Evolutionary conservation across 2,329 filamentous ascomycete species (phyloP).

Genomic region (Curvularia sp.): DNA sequence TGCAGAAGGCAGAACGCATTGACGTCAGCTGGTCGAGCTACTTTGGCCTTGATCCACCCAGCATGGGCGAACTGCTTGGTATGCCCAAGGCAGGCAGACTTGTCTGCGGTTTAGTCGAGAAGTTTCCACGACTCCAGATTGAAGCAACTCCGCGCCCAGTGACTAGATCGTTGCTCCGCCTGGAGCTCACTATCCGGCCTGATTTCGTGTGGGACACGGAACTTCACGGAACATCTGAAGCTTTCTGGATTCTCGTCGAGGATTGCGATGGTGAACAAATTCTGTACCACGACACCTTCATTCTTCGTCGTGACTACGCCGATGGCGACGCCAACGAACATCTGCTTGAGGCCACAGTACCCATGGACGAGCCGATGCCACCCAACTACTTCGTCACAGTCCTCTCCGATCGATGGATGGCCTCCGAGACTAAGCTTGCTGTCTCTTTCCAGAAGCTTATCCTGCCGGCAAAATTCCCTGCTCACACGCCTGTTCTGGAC

Average conservation of each 20-base stretch:
- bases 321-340: constrained; percentile 88
- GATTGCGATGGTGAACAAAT: constrained; percentile 98
- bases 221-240: constrained; percentile 85
- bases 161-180: constrained; percentile 88
- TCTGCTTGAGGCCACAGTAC: constrained; percentile 92
- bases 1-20: constrained; percentile 92
- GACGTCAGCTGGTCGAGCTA: constrained; percentile 93
- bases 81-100: constrained; percentile 86
- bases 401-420: constrained; percentile 97
- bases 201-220: constrained; percentile 96
- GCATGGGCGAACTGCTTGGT: constrained; percentile 92
- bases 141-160: constrained; percentile 94
- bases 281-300: constrained; percentile 91
- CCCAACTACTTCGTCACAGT: constrained; percentile 98
- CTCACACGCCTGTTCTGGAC: constrained; percentile 90
- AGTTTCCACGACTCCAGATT: constrained; percentile 91
- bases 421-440: constrained; percentile 90
- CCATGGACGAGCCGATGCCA: constrained; percentile 96
- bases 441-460: constrained; percentile 96
- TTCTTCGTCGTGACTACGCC: constrained; percentile 89
- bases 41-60: constrained; percentile 93
- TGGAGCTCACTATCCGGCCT: constrained; percentile 89
- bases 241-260: constrained; percentile 96
- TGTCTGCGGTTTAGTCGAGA: constrained; percentile 85
- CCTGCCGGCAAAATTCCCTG: constrained; percentile 91